Percentiles rank a stretch among this genome's conserved stretches.
These are phyloP conservation scores for Kodamaea restingae DNA, from an alignment of 805 yeast genomes.

Conservation along the genomic window DNA sequence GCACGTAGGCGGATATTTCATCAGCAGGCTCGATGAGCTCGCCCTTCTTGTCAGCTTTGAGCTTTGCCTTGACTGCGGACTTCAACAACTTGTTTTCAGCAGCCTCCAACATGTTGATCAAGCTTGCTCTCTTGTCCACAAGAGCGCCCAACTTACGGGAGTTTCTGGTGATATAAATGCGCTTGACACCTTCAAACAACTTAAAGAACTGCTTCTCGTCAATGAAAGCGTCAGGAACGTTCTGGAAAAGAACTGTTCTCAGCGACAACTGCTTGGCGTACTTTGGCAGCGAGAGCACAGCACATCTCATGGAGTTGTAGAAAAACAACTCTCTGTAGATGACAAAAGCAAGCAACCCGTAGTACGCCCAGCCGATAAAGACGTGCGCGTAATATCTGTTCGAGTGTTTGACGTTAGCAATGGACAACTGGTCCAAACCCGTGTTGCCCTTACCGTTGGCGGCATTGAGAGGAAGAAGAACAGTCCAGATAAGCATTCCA, in stretches of 20 bases:
- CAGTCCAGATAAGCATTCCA: conserved; percentile 53
- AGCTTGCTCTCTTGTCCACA: conserved; percentile 54
- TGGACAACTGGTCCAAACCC: conserved; percentile 76
- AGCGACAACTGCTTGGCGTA: conserved; percentile 72
- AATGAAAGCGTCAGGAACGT: conserved; percentile 71
- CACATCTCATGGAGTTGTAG: conserved; percentile 72
- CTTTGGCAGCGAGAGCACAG: conserved; percentile 74
- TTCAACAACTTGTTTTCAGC: conserved; percentile 58
- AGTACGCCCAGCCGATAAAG: conserved; percentile 73
- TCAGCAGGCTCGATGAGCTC: conserved; percentile 39
- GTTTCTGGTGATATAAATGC: conserved; percentile 77
- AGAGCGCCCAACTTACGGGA: conserved; percentile 49
- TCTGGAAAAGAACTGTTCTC: conserved; percentile 78
- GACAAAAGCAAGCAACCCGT: conserved; percentile 63
- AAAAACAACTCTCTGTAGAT: conserved; percentile 80
- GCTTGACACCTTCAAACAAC: conserved; percentile 76
- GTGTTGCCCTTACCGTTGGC: conserved; percentile 53
- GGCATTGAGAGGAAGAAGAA: conserved; percentile 82
- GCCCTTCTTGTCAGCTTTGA: conserved; percentile 67
- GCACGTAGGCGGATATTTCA: conserved; percentile 55
- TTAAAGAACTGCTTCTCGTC: conserved; percentile 70
- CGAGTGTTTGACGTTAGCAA: conserved; percentile 61
- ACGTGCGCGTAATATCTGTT: conserved; percentile 84
- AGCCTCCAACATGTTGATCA: conserved; percentile 62
- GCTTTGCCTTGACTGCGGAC: conserved; percentile 58